Conservation (phyloP, 1,284 basidiomycete species). For the Heliocybe sulcata region DNA sequence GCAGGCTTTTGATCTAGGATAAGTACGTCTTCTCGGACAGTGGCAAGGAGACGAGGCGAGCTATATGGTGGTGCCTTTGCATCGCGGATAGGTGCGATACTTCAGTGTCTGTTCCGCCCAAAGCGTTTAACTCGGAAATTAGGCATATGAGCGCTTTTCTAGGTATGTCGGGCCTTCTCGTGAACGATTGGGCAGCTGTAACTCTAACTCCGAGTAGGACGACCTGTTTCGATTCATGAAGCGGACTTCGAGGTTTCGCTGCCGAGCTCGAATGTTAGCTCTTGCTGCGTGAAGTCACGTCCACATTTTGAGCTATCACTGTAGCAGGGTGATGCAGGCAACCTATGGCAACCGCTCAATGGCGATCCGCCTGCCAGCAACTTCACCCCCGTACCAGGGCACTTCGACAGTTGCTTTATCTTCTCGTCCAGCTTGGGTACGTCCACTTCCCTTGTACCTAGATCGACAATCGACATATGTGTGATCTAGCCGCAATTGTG, state of each 20-base stretch:
- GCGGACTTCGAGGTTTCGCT: conserved; percentile 55
- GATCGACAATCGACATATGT: background rate
- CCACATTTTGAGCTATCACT: no score
- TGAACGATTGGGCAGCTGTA: background rate
- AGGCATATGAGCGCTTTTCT: conserved; percentile 67
- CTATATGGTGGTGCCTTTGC: conserved; percentile 81
- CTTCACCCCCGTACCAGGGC: conserved; percentile 37
- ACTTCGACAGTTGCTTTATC: conserved; percentile 52
- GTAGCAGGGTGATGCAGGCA: no score
- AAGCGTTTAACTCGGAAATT: background rate
- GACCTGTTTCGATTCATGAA: conserved; percentile 67
- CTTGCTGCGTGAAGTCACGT: conserved; percentile 3
- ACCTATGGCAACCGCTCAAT: conserved; percentile 44
- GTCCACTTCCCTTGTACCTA: conserved; percentile 13
- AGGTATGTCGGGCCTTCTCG: conserved; percentile 34
- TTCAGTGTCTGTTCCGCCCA: background rate
- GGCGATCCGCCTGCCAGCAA: conserved; percentile 24
- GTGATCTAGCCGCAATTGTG: conserved; percentile 46
- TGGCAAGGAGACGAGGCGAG: conserved; percentile 71
- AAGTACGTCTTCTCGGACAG: conserved; percentile 58
- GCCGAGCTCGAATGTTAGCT: conserved; percentile 27
- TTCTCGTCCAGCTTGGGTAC: conserved; percentile 54
- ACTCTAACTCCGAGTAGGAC: conserved; percentile 36
- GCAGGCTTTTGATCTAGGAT: conserved; percentile 69
- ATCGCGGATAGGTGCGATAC: conserved; percentile 67